Evolutionary conservation across 208 protist species (phyloP), one percentile per base, ranked within the genome.

Genomic region (Trypanosoma avium): DNA sequence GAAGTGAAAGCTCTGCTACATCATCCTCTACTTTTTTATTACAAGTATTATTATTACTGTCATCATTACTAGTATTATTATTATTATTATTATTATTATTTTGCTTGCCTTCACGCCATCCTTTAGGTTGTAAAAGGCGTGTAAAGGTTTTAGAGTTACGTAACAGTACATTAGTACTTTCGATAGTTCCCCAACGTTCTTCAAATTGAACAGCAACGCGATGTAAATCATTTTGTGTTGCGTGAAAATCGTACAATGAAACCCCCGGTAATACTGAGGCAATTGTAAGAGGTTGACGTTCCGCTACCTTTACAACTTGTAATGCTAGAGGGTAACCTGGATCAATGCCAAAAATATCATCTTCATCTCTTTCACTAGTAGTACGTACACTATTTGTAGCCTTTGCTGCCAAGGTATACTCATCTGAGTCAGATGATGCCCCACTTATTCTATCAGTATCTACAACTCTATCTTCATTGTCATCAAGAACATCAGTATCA

Each of bases 221-320:
- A 9, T 38, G 46, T 12, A 85, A 32, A 0, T 33, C 29, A 6
- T 77, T 69, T 10, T 27, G 40, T 7, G 69, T 67, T 0, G 36
- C 33, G 6, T 65, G 63, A 0, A 67, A 47, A 13, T 69, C 38
- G 30, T 77, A 63, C 19, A 84, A 57, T 24, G 49, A 46, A 48
- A 89, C 26, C 27, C 59, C 65, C 0, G 87, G 84, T 24, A 79
- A 45, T 7, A 81, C 54, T 9, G 77, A 73, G 3, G 70, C 75
- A 13, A 84, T 32, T 6, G 73, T 40, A 13, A 93, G 52, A 1
- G 84, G 84, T 3, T 76, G 64, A 3, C 73, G 71, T 72, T 90
- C 77, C 22, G 87, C 87, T 59, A 83, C 81, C 27, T 78, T 70
- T 5, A 54, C 78, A 5, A 77, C 73, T 55, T 93, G 87, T 35